Base-by-base conservation (phyloP, 78 protist genomes). In the Chrysochromulina tobinii region DNA sequence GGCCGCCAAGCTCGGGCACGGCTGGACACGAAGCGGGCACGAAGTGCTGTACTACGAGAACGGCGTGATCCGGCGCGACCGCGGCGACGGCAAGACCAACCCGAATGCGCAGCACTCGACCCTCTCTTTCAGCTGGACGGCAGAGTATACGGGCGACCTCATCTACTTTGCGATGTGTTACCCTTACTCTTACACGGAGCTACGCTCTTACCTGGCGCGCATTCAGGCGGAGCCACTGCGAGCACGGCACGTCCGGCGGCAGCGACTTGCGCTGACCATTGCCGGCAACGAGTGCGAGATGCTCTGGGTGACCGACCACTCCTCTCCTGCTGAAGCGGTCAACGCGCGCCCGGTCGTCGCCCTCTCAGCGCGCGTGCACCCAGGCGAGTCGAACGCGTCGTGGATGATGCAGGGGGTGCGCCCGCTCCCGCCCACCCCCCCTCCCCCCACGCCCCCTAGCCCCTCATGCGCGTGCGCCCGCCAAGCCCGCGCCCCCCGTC, bases 321-420 rank as follows among this genome's bases (percentile, higher is more conserved):
- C 77, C 21, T 17, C 27, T 2, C 9, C 8, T 51, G 48, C 51
- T 11, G 79, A 14, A 2, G 79, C 5, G 50, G 4, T 77, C 54
- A 2, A 7, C 27, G 23, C 25, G 55, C 85, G 85, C 27, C 55
- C 25, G 9, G 85, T 51, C 21, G 85, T 77, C 48, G 85, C 15
- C 25, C 3, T 85, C 21, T 15, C 86, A 2, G 95, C 96, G n/a
- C 91, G 97, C 18, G 97, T 96, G 25, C 97, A 96, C 87, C 97
- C 97, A 2, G 97, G 97, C 38, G 97, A 96, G 94, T 81, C 93
- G 61, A 68, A 88, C 69, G 61, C 95, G 8, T 50, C 84, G 12
- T 96, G 68, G 85, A 91, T 96, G 88, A 86, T 93, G 94, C 90
- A 90, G 38, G 89, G 98, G 51, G 17, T 94, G 51, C 58, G 94